These are phyloP conservation scores for Oidium heveae DNA, from an alignment of 2,329 filamentous ascomycete genomes.

Conservation along the genomic window DNA sequence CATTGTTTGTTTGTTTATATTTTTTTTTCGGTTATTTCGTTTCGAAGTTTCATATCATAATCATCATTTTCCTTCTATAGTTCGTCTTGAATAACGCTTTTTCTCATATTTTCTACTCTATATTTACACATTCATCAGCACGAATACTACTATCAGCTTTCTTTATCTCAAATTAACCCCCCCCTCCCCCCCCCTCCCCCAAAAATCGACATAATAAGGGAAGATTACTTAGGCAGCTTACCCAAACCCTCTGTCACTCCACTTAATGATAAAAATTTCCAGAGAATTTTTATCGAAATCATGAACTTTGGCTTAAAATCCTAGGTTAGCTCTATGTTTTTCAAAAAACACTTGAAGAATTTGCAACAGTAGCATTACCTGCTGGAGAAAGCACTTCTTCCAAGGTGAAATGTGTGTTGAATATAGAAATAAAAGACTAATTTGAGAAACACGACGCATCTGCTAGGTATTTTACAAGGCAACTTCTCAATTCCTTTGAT, in stretches of 20 bases:
- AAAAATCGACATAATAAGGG: too few relatives aligned
- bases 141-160: too few relatives aligned
- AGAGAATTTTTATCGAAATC: not conserved
- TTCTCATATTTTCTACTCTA: too few relatives aligned
- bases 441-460: not conserved
- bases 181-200: too few relatives aligned
- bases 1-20: too few relatives aligned
- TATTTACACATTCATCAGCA: too few relatives aligned
- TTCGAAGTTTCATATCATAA: too few relatives aligned
- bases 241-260: not conserved
- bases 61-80: too few relatives aligned
- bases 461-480: not conserved
- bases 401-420: not conserved
- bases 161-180: too few relatives aligned
- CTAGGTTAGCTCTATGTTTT: not conserved
- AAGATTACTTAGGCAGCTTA: too few relatives aligned
- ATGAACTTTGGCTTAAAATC: not conserved
- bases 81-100: too few relatives aligned
- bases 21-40: too few relatives aligned
- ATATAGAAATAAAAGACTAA: not conserved
- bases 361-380: not conserved
- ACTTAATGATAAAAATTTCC: not conserved
- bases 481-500: not conserved
- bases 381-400: not conserved
- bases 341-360: not conserved